Conservation (phyloP, 208 protist genomes). For the Acanthamoeba healyi region DNA sequence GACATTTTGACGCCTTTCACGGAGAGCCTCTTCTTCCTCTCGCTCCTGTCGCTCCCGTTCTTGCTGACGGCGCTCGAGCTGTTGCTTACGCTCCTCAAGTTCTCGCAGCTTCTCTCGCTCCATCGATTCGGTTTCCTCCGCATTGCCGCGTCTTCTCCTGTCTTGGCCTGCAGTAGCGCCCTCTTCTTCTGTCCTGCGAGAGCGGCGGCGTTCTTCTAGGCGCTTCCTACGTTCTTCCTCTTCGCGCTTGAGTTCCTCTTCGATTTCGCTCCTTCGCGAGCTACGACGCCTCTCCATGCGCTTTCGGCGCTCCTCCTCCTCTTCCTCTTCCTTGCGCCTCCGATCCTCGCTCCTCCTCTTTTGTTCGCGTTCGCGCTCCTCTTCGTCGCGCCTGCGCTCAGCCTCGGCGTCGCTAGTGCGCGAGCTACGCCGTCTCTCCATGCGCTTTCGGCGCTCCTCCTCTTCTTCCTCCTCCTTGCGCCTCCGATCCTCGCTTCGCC, state of each 20-base stretch:
- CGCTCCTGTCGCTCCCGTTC: no score
- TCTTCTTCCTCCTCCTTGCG: not conserved
- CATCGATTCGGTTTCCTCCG: no score
- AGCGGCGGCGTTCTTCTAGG: not conserved
- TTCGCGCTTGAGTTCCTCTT: not conserved
- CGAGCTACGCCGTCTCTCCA: not conserved
- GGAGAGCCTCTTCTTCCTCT: no score
- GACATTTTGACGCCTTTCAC: not conserved
- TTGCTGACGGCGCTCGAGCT: not conserved
- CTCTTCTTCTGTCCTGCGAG: not conserved
- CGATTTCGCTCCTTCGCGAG: not conserved
- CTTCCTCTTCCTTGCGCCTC: not conserved
- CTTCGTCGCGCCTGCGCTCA: no score
- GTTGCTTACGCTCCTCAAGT: not conserved
- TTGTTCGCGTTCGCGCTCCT: not conserved
- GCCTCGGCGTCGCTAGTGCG: not conserved
- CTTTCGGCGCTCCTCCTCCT: not conserved
- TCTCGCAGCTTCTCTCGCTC: not conserved
- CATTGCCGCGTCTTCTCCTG: not conserved
- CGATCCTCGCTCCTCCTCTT: not conserved
- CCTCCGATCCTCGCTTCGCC: not conserved
- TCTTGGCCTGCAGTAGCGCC: no score
- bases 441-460: not conserved
- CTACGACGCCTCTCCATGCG: not conserved
- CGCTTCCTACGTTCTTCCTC: not conserved